Evolutionary conservation across 176 grass and related monocot genomes (phyloP).

Genomic region (Metroxylon sagu): DNA sequence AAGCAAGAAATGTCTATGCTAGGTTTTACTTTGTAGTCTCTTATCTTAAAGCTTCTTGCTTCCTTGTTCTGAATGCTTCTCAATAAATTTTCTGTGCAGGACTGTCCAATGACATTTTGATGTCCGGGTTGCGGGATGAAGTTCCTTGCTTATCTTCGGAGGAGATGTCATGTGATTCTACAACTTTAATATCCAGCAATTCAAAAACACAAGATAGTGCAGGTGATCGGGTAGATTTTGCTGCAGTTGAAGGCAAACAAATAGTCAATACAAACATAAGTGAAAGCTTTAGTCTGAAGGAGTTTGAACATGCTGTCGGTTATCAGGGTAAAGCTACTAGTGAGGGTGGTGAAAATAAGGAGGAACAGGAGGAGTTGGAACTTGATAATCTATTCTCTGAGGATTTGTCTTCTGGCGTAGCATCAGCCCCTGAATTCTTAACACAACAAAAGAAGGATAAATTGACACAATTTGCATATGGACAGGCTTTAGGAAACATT

Average conservation of each 20-base stretch:
- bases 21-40: slow-evolving; percentile 16
- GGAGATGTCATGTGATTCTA: slow-evolving; percentile 19
- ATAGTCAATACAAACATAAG: slow-evolving; percentile 25
- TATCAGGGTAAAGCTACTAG: slow-evolving; percentile 15
- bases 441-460: slow-evolving; percentile 56
- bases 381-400: slow-evolving; percentile 80
- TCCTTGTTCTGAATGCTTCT: no score
- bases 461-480: slow-evolving; percentile 51
- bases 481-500: slow-evolving; percentile 72
- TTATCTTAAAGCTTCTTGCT: no score
- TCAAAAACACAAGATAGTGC: slow-evolving; percentile 22
- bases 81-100: neutral
- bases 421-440: slow-evolving; percentile 42
- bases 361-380: slow-evolving; percentile 66
- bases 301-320: slow-evolving; percentile 1
- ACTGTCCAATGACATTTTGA: slow-evolving; percentile 24
- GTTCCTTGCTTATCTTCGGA: slow-evolving; percentile 20
- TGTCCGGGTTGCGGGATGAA: slow-evolving; percentile 38
- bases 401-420: slow-evolving; percentile 42
- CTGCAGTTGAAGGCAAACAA: slow-evolving; percentile 27
- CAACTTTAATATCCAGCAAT: slow-evolving; percentile 11
- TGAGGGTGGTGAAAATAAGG: slow-evolving; percentile 31
- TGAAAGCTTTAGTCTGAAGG: slow-evolving; percentile 30
- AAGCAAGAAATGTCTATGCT: slow-evolving; percentile 27
- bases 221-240: slow-evolving; percentile 14